Conservation (phyloP, 345 rosid species). For the Brassica napus region Da-Ae NC_063446.1:20380501-20381000, state of each 20-base stretch:
- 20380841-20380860: slow-evolving; percentile 63
- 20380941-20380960: slow-evolving; percentile 75
- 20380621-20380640: slow-evolving; percentile 59
- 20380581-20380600: neutral
- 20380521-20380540: slow-evolving; percentile 39
- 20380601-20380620: slow-evolving; percentile 40
- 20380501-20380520: neutral
- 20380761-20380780: slow-evolving; percentile 59
- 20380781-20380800: slow-evolving; percentile 79
- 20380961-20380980: slow-evolving; percentile 56
- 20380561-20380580: slow-evolving; percentile 43
- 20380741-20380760: slow-evolving; percentile 50
- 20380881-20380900: neutral
- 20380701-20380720: slow-evolving; percentile 58
- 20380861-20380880: slow-evolving; percentile 52
- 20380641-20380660: slow-evolving; percentile 74
- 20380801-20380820: slow-evolving; percentile 50
- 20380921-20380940: slow-evolving; percentile 37
- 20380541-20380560: slow-evolving; percentile 47
- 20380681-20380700: slow-evolving; percentile 47
- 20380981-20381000: slow-evolving; percentile 48
- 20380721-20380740: slow-evolving; percentile 50
- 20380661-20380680: slow-evolving; percentile 61
- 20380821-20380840: slow-evolving; percentile 59
- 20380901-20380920: neutral